Base-by-base conservation (phyloP, 768 basidiomycete species). In the Boletus fagicola region DNA sequence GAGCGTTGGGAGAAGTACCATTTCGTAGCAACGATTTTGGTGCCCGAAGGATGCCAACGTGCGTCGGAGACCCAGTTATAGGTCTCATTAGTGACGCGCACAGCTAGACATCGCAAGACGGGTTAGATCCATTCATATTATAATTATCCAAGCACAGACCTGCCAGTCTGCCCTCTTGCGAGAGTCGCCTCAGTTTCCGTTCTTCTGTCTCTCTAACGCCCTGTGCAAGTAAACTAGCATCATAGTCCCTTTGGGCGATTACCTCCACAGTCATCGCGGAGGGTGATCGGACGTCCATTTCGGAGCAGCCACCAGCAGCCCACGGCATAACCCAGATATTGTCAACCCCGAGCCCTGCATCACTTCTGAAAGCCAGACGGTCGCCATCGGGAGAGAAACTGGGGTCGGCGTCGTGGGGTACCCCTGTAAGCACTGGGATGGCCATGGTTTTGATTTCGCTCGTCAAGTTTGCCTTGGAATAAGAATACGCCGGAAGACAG, bases 281-380 rank as follows among this genome's bases (percentile, higher is more conserved):
- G 35, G 65, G 59, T 9, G 76, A 72, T 55, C 81, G 74, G 15
- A 87, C 60, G 62, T 83, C 79, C 81, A 86, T 86, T 12, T 72
- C 76, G 35, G 78, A 72, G 64, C 88, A 90, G n/a, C 85, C 84
- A 28, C 60, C 66, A 22, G 58, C 35, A 53, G 71, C 76, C 87
- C 86, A 90, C 15, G 79, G 75, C 56, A 76, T 80, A 20, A 86
- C 76, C 87, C 87, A 90, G 7, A 90, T 86, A 63, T 90, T 90
- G 64, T 89, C 87, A 16, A 88, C 74, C 5, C 88, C 88, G 4
- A 87, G 75, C 36, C 77, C 86, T 8, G 87, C 88, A 68, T 90
- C 88, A 50, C 88, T 89, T 59, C 81, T 79, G 67, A 86, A 90
- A 4, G 83, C 83, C n/a, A 90, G 57, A 44, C 76, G 74, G 54